These are phyloP conservation scores for Alloteropsis semialata DNA, from an alignment of 176 grass and related monocot genomes.

Conservation along the genomic window DNA sequence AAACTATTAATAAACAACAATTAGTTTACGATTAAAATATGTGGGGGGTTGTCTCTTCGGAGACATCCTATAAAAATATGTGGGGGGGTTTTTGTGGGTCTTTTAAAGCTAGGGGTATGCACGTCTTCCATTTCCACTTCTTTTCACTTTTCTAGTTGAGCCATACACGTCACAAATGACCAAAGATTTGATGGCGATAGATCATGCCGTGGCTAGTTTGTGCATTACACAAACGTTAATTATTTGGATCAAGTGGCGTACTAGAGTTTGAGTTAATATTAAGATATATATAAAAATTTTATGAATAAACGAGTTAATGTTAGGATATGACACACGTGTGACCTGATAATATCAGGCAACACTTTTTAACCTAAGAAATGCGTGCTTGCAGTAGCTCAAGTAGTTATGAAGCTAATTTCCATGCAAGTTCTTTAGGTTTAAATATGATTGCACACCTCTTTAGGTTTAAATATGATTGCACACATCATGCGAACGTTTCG, in stretches of 20 bases:
- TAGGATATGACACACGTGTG: not conserved
- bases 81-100: not conserved
- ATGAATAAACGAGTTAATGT: not conserved
- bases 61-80: too few relatives aligned
- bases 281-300: not conserved
- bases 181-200: slow-evolving; percentile 22
- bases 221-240: slow-evolving; percentile 18
- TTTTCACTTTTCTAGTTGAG: slow-evolving; percentile 41
- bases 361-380: not conserved
- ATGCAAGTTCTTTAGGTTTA: not conserved
- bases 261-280: slow-evolving; percentile 8
- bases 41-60: too few relatives aligned
- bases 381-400: not conserved
- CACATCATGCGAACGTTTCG: not conserved
- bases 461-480: not conserved
- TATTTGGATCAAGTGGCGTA: slow-evolving; percentile 2
- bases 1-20: not conserved
- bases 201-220: slow-evolving; percentile 26
- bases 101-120: not conserved
- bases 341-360: not conserved
- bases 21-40: not conserved
- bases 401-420: not conserved
- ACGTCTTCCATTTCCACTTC: not conserved
- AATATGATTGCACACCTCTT: not conserved
- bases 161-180: slow-evolving; percentile 22